Evolutionary conservation across 305 asterid genomes (phyloP), one percentile per base, ranked within the genome.

Genomic region (Fraxinus baroniana): DNA sequence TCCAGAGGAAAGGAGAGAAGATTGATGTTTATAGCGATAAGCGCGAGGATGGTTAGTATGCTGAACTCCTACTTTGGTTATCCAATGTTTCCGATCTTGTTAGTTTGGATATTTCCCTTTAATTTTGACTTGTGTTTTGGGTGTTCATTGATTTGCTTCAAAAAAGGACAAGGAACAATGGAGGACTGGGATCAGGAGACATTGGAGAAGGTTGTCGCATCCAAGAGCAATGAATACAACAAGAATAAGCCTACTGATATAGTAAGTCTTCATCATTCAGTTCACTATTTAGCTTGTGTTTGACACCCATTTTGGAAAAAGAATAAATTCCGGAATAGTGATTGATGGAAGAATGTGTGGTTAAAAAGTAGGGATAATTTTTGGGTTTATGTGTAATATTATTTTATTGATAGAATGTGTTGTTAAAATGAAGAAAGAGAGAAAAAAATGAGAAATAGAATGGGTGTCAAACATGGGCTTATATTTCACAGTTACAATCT

Each of bases 161-260:
- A 81, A 72, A 81, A 78, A 81, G 83, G 75, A 88, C 12, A 90
- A 75, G 93, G 80, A 83, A 92, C 98, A 0, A 95, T 95, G 98
- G 99, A 93, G 77, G 98, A 95, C 66, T 95, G 99, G 99, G 99
- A 95, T 87, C 95, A 87, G 85, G 98, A 93, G 90, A 91, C 86
- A 10, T 62, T 95, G 89, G 97, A 92, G 92, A 87, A 95, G 92
- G 98, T 93, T 84, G 92, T 94, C 26, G 90, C 86, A 32, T 95
- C 98, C 60, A 95, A 91, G 90, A 95, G 95, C 91, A 83, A 90
- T 12, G 98, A 94, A 92, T 95, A 94, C 85, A 94, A 94, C 90
- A 91, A 94, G 90, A 95, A 95, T 86, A 95, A 95, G 90, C 97
- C 99, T 36, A 95, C 98, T 17, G 99, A 95, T 81, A 94, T 95